A percentile compares a stretch with the other conserved stretches of the same genome.
Evolutionary conservation across 2,329 filamentous ascomycete species (phyloP).

Genomic region (Diplocarpon mali): DNA sequence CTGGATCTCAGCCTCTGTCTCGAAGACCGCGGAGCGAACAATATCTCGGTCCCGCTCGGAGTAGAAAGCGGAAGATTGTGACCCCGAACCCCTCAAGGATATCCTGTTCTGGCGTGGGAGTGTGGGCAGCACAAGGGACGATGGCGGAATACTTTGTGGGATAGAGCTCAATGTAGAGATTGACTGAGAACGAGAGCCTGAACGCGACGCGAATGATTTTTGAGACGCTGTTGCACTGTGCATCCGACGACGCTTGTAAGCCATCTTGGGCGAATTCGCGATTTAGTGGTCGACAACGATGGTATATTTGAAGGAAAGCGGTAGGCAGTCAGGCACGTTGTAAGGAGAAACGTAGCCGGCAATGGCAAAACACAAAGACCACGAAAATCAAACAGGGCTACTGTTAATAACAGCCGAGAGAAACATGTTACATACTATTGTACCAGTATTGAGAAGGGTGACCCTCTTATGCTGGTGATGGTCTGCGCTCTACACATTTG

Average conservation of each 20-base stretch:
- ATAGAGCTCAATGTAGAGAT: constrained; percentile 16
- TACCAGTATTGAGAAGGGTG: too few species aligned
- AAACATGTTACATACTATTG: too few species aligned
- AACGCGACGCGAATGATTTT: constrained; percentile 9
- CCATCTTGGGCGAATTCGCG: constrained; percentile 13
- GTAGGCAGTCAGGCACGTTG: background rate
- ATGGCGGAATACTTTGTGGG: constrained; percentile 7
- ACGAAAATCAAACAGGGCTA: too few species aligned
- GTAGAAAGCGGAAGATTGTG: constrained; percentile 3
- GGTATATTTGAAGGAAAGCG: background rate
- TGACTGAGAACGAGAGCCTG: constrained; percentile 10
- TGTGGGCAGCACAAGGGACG: constrained; percentile 14
- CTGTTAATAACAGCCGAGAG: too few species aligned
- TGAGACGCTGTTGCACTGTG: constrained; percentile 8
- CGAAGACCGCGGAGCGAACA: constrained; percentile 8
- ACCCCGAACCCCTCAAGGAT: constrained; percentile 10
- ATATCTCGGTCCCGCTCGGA: constrained; percentile 9
- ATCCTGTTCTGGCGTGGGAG: constrained; percentile 13
- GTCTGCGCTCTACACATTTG: too few species aligned
- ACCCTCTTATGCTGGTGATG: too few species aligned
- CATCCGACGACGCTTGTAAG: constrained; percentile 21
- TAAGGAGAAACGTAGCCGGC: background rate
- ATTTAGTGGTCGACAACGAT: background rate
- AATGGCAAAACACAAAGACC: too few species aligned
- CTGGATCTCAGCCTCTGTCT: constrained; percentile 26